Percentiles rank a stretch among this genome's conserved stretches.
Evolutionary conservation across 2,329 filamentous ascomycete species (phyloP).

Genomic region (Plectosphaerella plurivora): DNA sequence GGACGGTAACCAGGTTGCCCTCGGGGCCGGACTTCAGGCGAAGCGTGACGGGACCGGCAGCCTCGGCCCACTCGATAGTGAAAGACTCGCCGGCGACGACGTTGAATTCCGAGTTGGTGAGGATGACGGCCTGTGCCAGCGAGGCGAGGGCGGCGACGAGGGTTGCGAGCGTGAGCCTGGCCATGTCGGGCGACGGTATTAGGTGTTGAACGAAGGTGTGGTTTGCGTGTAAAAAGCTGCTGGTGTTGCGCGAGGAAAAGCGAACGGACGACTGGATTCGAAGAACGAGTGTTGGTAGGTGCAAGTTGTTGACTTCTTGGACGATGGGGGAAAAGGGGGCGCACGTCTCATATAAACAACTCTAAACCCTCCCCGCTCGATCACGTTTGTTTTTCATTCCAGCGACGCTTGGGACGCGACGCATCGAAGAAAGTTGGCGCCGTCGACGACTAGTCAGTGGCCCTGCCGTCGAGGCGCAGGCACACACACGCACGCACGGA

Average conservation of each 20-base stretch:
- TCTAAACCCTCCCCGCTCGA: too few species aligned
- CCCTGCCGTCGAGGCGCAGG: too few species aligned
- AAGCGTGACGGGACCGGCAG: slow-evolving; percentile 35
- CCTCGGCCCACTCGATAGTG: slow-evolving; percentile 36
- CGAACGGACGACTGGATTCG: not conserved
- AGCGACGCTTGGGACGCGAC: too few species aligned
- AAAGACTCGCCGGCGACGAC: slow-evolving; percentile 34
- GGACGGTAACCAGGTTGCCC: slow-evolving; percentile 27
- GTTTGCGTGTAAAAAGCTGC: not conserved
- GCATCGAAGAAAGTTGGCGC: too few species aligned
- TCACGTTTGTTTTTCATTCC: too few species aligned
- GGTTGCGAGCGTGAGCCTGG: not conserved
- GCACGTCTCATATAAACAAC: too few species aligned
- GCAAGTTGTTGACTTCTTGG: too few species aligned
- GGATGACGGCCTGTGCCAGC: slow-evolving; percentile 20
- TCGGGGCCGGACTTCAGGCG: slow-evolving; percentile 31
- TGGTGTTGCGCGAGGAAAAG: not conserved
- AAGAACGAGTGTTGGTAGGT: too few species aligned
- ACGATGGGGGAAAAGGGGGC: too few species aligned
- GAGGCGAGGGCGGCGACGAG: slow-evolving; percentile 22
- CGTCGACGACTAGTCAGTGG: too few species aligned
- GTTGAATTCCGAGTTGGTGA: slow-evolving; percentile 29
- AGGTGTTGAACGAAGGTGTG: not conserved
- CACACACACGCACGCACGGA: too few species aligned
- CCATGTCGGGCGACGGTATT: not conserved